Evolutionary conservation across 176 grass and related monocot genomes (phyloP).

Genomic region (Aegilops speltoides): DNA sequence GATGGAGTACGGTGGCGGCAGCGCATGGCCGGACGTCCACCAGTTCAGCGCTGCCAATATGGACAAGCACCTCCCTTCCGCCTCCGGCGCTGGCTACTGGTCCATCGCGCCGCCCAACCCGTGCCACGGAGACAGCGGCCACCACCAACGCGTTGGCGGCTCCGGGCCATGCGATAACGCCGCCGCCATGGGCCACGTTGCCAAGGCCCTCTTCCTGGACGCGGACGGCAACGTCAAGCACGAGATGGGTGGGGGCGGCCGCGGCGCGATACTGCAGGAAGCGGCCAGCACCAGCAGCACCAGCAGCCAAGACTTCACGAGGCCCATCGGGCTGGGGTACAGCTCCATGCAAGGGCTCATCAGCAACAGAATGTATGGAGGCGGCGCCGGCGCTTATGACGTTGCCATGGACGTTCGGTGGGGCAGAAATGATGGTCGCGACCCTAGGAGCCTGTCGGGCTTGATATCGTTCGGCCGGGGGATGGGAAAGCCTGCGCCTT

Average conservation of each 20-base stretch:
- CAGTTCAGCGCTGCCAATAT: constrained; percentile 35
- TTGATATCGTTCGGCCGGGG: constrained; percentile 62
- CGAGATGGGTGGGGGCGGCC: constrained; percentile 26
- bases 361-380: constrained; percentile 47
- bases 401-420: constrained; percentile 54
- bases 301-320: constrained; percentile 30
- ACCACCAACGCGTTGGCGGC: neutral
- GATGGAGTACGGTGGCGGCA: constrained; percentile 45
- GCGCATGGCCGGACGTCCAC: constrained; percentile 38
- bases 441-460: constrained; percentile 67
- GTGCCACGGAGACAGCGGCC: constrained; percentile 21
- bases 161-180: constrained; percentile 28
- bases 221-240: constrained; percentile 41
- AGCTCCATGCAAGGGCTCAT: constrained; percentile 54
- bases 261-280: constrained; percentile 28
- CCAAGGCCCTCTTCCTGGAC: constrained; percentile 35
- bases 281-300: neutral
- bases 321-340: constrained; percentile 26
- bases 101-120: constrained; percentile 73
- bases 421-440: constrained; percentile 51
- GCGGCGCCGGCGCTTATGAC: neutral
- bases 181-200: constrained; percentile 16
- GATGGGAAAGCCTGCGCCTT: constrained; percentile 23
- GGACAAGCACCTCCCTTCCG: constrained; percentile 44
- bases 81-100: constrained; percentile 33